Percentiles rank a stretch among this genome's conserved stretches.
These are phyloP conservation scores for Barnettozyma botsteinii DNA, from an alignment of 805 yeast genomes.

Conservation along the genomic window DNA sequence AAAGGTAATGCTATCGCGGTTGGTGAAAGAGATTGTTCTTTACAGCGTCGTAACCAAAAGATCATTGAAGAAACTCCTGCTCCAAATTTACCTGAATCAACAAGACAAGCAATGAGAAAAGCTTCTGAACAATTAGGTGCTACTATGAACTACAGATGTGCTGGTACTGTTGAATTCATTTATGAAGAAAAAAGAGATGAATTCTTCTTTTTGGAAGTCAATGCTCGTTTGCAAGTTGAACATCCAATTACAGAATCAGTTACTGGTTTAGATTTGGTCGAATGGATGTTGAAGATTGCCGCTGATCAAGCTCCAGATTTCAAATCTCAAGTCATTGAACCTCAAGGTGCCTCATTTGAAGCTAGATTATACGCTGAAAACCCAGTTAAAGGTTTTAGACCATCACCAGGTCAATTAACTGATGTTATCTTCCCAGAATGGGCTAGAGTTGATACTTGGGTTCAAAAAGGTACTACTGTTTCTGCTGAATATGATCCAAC, in stretches of 20 bases:
- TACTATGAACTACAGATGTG: conserved; percentile 85
- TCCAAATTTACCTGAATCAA: conserved; percentile 79
- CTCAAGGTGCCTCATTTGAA: conserved; percentile 91
- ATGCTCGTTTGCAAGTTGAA: conserved; percentile 95
- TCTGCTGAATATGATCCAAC: conserved; percentile 97
- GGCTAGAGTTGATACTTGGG: conserved; percentile 97
- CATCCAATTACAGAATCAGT: conserved; percentile 96
- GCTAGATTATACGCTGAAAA: conserved; percentile 96
- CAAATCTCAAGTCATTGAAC: conserved; percentile 42
- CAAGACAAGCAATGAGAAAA: conserved; percentile 66
- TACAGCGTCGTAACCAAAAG: conserved; percentile 96
- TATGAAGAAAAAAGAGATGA: conserved; percentile 82
- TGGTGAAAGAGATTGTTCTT: conserved; percentile 96
- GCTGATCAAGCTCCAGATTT: conserved; percentile 86
- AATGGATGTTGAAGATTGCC: conserved; percentile 93
- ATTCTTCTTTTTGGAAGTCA: conserved; percentile 92
- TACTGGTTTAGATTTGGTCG: conserved; percentile 91
- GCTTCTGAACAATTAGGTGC: conserved; percentile 84
- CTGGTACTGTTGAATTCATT: conserved; percentile 96
- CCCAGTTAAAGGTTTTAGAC: conserved; percentile 91
- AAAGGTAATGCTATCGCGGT: conserved; percentile 86
- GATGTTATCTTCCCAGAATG: conserved; percentile 80
- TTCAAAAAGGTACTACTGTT: conserved; percentile 75
- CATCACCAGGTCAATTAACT: conserved; percentile 91
- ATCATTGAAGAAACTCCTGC: conserved; percentile 97